These are phyloP conservation scores for Glonium stellatum DNA, from an alignment of 495 filamentous ascomycete species.

Conservation along the genomic window DNA sequence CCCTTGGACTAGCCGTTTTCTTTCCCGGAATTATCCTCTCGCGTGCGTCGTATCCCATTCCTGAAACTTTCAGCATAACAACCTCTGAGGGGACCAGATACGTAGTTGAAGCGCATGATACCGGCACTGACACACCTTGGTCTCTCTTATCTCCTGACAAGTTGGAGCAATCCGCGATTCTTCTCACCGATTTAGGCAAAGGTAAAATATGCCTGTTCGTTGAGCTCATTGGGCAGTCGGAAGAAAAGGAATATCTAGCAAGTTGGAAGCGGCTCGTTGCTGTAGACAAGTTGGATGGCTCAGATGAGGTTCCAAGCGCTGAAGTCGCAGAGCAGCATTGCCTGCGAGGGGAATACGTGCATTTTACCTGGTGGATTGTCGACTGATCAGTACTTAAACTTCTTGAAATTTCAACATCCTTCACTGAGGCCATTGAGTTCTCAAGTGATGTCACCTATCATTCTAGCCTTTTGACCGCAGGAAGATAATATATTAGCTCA, in stretches of 20 bases:
- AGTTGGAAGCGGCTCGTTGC: not conserved
- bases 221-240: not conserved
- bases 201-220: not conserved
- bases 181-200: not conserved
- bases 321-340: not conserved
- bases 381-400: too few species aligned
- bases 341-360: not conserved
- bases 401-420: too few species aligned
- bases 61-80: too few species aligned
- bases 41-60: not conserved
- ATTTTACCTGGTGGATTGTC: conserved; percentile 7
- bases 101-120: not conserved
- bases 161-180: not conserved
- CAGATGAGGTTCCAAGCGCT: not conserved
- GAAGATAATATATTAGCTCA: too few species aligned
- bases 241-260: not conserved
- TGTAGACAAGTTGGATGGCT: not conserved
- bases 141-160: not conserved
- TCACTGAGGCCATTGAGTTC: too few species aligned
- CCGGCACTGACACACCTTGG: not conserved
- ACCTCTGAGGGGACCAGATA: not conserved
- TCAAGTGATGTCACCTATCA: too few species aligned
- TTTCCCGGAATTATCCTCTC: not conserved
- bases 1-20: not conserved
- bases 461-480: too few species aligned